Evolutionary conservation across 352 stramenopile genomes (phyloP), one percentile per base, ranked within the genome.

Genomic region (Phytophthora citricola): DNA sequence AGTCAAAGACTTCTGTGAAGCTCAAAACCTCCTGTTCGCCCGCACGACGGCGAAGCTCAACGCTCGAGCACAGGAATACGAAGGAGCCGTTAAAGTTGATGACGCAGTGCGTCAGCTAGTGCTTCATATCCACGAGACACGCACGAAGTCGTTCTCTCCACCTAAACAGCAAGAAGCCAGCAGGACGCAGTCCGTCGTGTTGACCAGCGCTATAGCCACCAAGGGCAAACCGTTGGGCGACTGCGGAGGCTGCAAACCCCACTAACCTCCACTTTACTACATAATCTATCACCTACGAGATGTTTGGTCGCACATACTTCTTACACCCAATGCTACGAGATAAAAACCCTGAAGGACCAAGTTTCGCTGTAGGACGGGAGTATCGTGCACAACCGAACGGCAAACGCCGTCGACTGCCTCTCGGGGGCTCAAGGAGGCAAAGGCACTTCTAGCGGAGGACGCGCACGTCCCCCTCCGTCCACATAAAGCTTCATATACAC

Each of bases 321-420:
- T 91, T 83, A 87, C 71, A 87, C 84, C 82, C 84, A 93, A 93
- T 89, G 73, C 78, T 93, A 91, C 52, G 84, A 86, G 84, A 89
- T 89, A 91, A 92, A 92, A 92, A 92, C 84, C 84, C 84, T 92
- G 84, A 75, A 91, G 84, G 84, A 92, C 84, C 84, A 89, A 51
- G 38, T 51, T 36, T 90, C 52, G 62, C 36, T 92, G 20, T 92
- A 50, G 81, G 83, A 92, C 78, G 79, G 73, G 60, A 65, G 83
- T 92, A 92, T 92, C 83, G 81, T 90, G 81, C 81, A 39, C 48
- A 31, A 66, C 10, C 54, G 36, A 43, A 52, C 58, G 47, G 63
- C 50, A 20, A 43, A 15, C 31, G 31, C 44, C 36, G 52, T 64
- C 61, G 55, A 56, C 54, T 69, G 51, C 69, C 69, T 66, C 66